Conservation (phyloP, 257 asterid species). For the Nyctanthes arbortristis region DNA sequence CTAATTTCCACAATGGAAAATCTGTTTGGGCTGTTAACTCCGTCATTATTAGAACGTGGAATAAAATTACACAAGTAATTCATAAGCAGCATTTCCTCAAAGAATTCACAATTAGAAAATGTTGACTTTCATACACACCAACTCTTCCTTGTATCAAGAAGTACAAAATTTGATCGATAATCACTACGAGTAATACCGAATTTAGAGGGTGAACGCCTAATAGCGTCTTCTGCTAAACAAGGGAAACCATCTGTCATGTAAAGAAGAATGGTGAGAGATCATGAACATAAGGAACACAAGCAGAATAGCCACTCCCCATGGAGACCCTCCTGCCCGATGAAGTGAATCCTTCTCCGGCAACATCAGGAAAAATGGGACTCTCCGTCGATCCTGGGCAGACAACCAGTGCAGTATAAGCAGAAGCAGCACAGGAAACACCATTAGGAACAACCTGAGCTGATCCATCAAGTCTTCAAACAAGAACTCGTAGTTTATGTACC, state of each 20-base stretch:
- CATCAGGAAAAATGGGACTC: slow-evolving; percentile 42
- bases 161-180: too few species aligned
- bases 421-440: slow-evolving; percentile 66
- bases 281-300: slow-evolving; percentile 62
- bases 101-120: background rate
- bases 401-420: slow-evolving; percentile 71
- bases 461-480: slow-evolving; percentile 47
- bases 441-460: slow-evolving; percentile 55
- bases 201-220: background rate
- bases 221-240: slow-evolving; percentile 39
- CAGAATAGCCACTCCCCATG: slow-evolving; percentile 55
- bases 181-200: too few species aligned
- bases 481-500: slow-evolving; percentile 80
- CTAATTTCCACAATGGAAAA: too few species aligned
- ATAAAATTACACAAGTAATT: background rate
- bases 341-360: slow-evolving; percentile 65
- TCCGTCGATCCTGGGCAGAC: slow-evolving; percentile 45
- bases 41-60: too few species aligned
- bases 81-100: background rate
- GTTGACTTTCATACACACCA: background rate
- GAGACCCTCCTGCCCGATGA: slow-evolving; percentile 67
- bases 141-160: too few species aligned
- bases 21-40: too few species aligned
- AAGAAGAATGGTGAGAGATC: slow-evolving; percentile 61
- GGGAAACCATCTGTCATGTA: slow-evolving; percentile 71